These are phyloP conservation scores for Xylogone sp. DNA, from an alignment of 2,329 filamentous ascomycete genomes.

Conservation along the genomic window DNA sequence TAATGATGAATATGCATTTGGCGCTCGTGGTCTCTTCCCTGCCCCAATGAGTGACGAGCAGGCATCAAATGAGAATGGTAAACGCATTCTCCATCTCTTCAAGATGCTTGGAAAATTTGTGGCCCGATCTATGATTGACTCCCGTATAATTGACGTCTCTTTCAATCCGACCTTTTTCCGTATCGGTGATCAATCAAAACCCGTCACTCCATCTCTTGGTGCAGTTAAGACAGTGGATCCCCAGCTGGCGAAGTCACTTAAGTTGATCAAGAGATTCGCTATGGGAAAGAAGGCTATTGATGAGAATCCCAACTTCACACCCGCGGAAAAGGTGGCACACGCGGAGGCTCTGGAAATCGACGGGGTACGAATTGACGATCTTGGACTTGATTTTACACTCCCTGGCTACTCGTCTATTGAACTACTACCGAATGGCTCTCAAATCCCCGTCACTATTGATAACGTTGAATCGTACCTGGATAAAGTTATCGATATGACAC, in stretches of 20 bases:
- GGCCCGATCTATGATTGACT: constrained; percentile 96
- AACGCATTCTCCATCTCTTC: constrained; percentile 83
- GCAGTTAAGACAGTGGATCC: constrained; percentile 88
- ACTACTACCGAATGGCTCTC: constrained; percentile 69
- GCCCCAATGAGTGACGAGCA: constrained; percentile 83
- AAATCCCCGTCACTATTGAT: constrained; percentile 76
- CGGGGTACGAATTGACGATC: constrained; percentile 75
- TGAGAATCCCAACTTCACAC: constrained; percentile 60
- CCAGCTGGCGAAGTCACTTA: constrained; percentile 78
- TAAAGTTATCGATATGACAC: constrained; percentile 83
- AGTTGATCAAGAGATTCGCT: constrained; percentile 82
- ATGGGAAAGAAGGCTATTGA: constrained; percentile 79
- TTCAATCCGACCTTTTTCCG: constrained; percentile 99
- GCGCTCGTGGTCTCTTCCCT: constrained; percentile 82
- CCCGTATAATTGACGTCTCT: constrained; percentile 93
- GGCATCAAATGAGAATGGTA: constrained; percentile 70
- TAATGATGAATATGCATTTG: constrained; percentile 77
- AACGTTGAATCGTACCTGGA: constrained; percentile 91
- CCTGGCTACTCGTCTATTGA: constrained; percentile 89
- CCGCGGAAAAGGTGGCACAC: constrained; percentile 67
- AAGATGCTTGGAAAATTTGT: constrained; percentile 96
- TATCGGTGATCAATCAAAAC: constrained; percentile 64
- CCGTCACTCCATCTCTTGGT: constrained; percentile 78
- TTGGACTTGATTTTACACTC: constrained; percentile 90
- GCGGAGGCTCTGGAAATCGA: constrained; percentile 70